Conservation (phyloP, 2,329 filamentous ascomycete species). For the Drechslera avenae region DNA sequence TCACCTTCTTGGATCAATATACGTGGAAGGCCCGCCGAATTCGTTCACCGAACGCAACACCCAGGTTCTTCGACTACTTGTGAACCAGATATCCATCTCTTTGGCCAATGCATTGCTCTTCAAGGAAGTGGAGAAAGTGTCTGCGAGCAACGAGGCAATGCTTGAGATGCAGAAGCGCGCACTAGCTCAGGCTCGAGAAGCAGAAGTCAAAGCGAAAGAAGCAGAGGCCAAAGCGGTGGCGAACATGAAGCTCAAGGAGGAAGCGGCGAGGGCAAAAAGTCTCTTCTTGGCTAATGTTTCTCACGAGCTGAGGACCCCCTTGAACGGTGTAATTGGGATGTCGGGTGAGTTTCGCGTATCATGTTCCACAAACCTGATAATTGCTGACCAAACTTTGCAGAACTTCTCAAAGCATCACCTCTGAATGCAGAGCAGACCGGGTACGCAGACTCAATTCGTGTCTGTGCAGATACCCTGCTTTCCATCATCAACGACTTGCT, state of each 20-base stretch:
- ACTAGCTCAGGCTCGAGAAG: constrained; percentile 71
- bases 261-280: constrained; percentile 81
- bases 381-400: constrained; percentile 24
- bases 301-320: constrained; percentile 62
- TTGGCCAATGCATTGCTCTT: constrained; percentile 68
- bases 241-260: constrained; percentile 81
- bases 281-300: constrained; percentile 69
- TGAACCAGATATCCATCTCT: constrained; percentile 75
- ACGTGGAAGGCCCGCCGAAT: constrained; percentile 77
- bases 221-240: constrained; percentile 77
- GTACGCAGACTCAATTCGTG: constrained; percentile 67
- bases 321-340: constrained; percentile 63
- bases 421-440: constrained; percentile 64
- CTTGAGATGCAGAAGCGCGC: constrained; percentile 76
- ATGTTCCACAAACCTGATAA: too few species aligned
- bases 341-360: constrained; percentile 35
- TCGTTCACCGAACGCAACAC: constrained; percentile 74
- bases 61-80: constrained; percentile 66
- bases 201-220: constrained; percentile 76
- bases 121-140: constrained; percentile 74
- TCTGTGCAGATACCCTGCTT: constrained; percentile 64
- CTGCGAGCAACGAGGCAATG: constrained; percentile 78
- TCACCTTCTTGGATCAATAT: constrained; percentile 74
- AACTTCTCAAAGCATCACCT: constrained; percentile 63
- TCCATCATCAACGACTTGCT: constrained; percentile 60